Percentiles rank a stretch among this genome's conserved stretches.
Conservation (phyloP, 805 yeast species). For the Saccharomyces paradoxus region DNA sequence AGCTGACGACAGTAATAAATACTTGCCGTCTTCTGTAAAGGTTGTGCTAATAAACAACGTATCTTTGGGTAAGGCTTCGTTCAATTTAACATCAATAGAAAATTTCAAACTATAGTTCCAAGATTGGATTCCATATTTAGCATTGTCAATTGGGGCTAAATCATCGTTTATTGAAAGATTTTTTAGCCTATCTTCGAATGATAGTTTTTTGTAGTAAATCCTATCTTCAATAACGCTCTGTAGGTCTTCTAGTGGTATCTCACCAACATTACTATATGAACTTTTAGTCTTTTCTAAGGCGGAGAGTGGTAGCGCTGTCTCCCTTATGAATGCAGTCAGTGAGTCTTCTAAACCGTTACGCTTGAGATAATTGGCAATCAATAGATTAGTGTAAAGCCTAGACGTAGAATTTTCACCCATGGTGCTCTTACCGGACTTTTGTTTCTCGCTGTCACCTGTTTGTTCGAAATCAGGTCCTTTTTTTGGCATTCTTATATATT, state of each 20-base stretch:
- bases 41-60: neutral
- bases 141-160: conserved; percentile 6
- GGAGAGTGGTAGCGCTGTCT: conserved; percentile 10
- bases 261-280: conserved; percentile 2
- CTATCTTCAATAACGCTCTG: conserved; percentile 22
- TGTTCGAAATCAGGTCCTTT: neutral
- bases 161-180: conserved; percentile 11
- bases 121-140: conserved; percentile 4
- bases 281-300: neutral
- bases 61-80: neutral
- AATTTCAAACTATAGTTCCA: conserved; percentile 18
- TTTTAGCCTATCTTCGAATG: conserved; percentile 8
- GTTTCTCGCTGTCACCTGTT: neutral
- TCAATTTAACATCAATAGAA: neutral
- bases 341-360: conserved; percentile 42
- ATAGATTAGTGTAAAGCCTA: conserved; percentile 21
- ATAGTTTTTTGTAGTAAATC: conserved; percentile 18
- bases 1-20: conserved; percentile 12
- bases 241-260: conserved; percentile 11
- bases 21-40: conserved; percentile 1
- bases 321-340: conserved; percentile 38
- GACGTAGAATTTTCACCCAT: conserved; percentile 2
- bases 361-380: conserved; percentile 54
- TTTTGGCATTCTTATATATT: neutral
- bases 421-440: neutral